phyloP scores from a whole-genome alignment of 768 basidiomycete genomes.

The Chalciporus sphaerocephalus region DNA sequence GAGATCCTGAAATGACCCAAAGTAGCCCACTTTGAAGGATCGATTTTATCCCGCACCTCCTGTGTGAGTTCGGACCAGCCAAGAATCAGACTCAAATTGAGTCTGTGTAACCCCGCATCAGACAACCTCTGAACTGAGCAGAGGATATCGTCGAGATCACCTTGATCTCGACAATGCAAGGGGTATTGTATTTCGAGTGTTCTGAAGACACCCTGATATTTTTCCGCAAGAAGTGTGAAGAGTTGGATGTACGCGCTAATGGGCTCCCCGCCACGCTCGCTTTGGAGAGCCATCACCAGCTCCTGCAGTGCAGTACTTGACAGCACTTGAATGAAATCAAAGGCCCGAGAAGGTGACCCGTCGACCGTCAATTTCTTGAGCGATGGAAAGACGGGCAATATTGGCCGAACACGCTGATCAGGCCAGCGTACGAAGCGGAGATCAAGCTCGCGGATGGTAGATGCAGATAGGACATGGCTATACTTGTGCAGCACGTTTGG shows the following conservation, averaged over 20 bases:
- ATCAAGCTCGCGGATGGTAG: constrained; percentile 18
- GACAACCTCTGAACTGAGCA: constrained; percentile 13
- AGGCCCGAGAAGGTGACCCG: constrained; percentile 16
- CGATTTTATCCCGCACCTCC: constrained; percentile 22
- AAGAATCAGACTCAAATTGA: constrained; percentile 17
- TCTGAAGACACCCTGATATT: constrained; percentile 19
- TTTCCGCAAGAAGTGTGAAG: constrained; percentile 19
- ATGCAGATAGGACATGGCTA: constrained; percentile 18
- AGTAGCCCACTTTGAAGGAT: constrained; percentile 16
- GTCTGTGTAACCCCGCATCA: constrained; percentile 10
- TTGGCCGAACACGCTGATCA: constrained; percentile 14
- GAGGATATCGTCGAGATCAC: constrained; percentile 14
- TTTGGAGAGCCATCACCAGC: constrained; percentile 15
- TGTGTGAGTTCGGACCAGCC: constrained; percentile 12
- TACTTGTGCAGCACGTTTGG: constrained; percentile 27
- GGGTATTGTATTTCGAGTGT: constrained; percentile 17
- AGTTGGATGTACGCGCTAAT: constrained; percentile 15
- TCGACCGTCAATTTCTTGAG: constrained; percentile 20
- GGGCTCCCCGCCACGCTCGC: constrained; percentile 8
- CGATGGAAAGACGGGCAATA: constrained; percentile 20
- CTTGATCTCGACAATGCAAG: constrained; percentile 14
- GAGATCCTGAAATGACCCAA: constrained; percentile 15
- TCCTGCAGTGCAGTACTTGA: constrained; percentile 18
- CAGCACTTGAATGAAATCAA: constrained; percentile 20
- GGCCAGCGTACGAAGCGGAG: constrained; percentile 24